These are phyloP conservation scores for Baudoinia panamericana DNA, from an alignment of 495 filamentous ascomycete genomes.

Conservation along the genomic window DNA sequence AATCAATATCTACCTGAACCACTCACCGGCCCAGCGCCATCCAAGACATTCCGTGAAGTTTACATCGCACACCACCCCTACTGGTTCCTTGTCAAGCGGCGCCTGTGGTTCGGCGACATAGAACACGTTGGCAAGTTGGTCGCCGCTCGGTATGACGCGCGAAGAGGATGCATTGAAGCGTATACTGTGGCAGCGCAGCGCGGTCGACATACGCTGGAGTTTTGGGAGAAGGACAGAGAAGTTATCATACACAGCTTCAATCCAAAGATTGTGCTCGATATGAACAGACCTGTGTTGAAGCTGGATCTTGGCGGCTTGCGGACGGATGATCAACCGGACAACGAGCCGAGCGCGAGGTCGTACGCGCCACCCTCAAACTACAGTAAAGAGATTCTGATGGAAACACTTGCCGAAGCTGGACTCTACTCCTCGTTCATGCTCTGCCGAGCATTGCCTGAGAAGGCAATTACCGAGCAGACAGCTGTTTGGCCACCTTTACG, in stretches of 20 bases:
- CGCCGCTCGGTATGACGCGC: conserved; percentile 57
- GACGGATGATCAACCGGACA: conserved; percentile 8
- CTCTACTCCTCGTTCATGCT: conserved; percentile 37
- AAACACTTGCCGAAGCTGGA: conserved; percentile 35
- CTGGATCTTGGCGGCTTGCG: conserved; percentile 28
- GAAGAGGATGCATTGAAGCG: conserved; percentile 62
- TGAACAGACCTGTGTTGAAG: conserved; percentile 56
- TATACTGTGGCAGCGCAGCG: conserved; percentile 61
- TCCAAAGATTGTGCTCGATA: conserved; percentile 53
- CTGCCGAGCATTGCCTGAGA: conserved; percentile 33
- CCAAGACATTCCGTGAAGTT: conserved; percentile 35
- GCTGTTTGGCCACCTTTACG: conserved; percentile 62
- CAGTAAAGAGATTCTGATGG: conserved; percentile 38
- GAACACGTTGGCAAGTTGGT: conserved; percentile 57
- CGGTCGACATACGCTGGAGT: conserved; percentile 35
- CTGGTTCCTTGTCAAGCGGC: conserved; percentile 70
- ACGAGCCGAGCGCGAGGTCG: conserved; percentile 10
- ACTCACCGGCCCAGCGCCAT: conserved; percentile 11
- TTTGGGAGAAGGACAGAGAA: conserved; percentile 52
- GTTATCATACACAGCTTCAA: conserved; percentile 64
- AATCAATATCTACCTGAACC: conserved; percentile 19
- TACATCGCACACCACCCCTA: conserved; percentile 62
- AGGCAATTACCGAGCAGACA: conserved; percentile 27
- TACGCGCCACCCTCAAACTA: conserved; percentile 12
- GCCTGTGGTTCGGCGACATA: conserved; percentile 75